These are phyloP conservation scores for Acanthamoeba royreba DNA, from an alignment of 208 protist species.

Conservation along the genomic window DNA sequence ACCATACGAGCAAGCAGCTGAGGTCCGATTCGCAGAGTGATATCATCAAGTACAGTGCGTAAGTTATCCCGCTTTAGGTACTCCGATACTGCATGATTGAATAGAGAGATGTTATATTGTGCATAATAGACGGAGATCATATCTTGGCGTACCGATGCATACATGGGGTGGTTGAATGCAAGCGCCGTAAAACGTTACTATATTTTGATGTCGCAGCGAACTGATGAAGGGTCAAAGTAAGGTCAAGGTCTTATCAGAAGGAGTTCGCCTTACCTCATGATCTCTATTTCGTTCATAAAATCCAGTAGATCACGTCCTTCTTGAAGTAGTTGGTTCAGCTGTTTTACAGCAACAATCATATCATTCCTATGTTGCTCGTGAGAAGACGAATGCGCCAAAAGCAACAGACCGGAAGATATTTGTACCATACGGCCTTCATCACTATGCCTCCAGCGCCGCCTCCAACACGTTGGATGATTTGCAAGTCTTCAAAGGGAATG, in stretches of 20 bases:
- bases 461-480: neutral
- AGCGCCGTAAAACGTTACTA: slow-evolving; percentile 23
- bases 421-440: slow-evolving; percentile 18
- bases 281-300: slow-evolving; percentile 31
- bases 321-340: slow-evolving; percentile 10
- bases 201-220: slow-evolving; percentile 32
- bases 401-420: neutral
- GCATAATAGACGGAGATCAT: neutral
- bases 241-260: neutral
- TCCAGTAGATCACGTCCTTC: neutral
- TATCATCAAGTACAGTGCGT: slow-evolving; percentile 34
- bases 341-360: slow-evolving; percentile 21
- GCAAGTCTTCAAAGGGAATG: neutral
- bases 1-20: neutral
- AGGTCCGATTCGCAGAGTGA: neutral
- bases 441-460: slow-evolving; percentile 17
- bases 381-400: neutral
- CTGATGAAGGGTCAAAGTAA: neutral
- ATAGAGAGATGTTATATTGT: too few relatives aligned
- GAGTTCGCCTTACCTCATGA: neutral
- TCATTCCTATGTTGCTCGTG: neutral
- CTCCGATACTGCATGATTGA: neutral
- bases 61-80: slow-evolving; percentile 43
- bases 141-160: neutral
- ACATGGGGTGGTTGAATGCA: slow-evolving; percentile 13